Percentiles rank a stretch among this genome's conserved stretches.
Evolutionary conservation across 768 basidiomycete genomes (phyloP).

Genomic region (Coprinopsis strossmayeri): DNA sequence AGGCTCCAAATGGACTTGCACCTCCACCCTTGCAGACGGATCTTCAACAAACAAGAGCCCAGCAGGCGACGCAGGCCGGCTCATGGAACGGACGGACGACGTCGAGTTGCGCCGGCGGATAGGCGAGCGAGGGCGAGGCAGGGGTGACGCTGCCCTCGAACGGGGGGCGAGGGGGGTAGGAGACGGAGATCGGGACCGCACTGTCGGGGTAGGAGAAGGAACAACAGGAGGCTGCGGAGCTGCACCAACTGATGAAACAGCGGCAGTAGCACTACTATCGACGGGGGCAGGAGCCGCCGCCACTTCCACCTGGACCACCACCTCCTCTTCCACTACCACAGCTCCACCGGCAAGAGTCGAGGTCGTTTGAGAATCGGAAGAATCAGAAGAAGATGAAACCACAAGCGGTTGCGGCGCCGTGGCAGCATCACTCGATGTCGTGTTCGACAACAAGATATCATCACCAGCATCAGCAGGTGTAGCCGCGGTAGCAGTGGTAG

Average conservation of each 20-base stretch:
- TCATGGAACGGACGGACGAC: background rate
- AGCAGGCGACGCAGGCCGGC: background rate
- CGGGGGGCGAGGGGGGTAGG: background rate
- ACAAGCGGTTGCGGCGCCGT: too few relatives aligned
- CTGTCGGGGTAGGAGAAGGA: too few relatives aligned
- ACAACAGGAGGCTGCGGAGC: too few relatives aligned
- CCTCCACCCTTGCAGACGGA: background rate
- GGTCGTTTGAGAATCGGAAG: too few relatives aligned
- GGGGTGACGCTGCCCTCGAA: background rate
- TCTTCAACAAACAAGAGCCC: conserved; percentile 1
- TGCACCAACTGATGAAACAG: background rate
- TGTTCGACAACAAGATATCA: too few relatives aligned
- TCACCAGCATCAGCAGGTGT: too few relatives aligned
- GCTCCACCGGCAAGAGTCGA: too few relatives aligned
- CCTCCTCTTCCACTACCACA: too few relatives aligned
- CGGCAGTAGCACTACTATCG: background rate
- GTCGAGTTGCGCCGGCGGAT: background rate
- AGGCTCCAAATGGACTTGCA: background rate
- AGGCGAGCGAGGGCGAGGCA: background rate
- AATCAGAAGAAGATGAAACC: too few relatives aligned
- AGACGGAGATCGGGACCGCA: background rate
- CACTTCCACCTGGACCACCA: background rate
- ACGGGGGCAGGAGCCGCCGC: background rate
- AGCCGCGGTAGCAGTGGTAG: too few relatives aligned
- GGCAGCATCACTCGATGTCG: too few relatives aligned